Evolutionary conservation across 2,329 filamentous ascomycete species (phyloP), one percentile per base, ranked within the genome.

Genomic region (Podosphaera fusca): DNA sequence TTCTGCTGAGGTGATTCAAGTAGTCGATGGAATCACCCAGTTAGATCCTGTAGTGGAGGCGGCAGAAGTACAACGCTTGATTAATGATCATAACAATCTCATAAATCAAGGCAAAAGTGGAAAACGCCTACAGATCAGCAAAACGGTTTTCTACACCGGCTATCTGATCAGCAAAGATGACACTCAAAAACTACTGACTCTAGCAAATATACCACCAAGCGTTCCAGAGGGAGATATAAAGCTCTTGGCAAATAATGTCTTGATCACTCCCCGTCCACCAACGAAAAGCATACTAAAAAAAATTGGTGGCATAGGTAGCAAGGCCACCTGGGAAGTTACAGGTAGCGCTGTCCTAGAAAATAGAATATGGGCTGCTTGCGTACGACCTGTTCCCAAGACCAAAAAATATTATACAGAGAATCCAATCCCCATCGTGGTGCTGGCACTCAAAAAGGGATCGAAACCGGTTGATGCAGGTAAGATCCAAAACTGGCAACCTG

Each of bases 121-220:
- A 34, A 56, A 51, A 47, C 64, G 67, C 57, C 74, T 92, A 59
- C 76, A 79, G 63, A 87, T 98, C 67, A 87, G 86, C 69, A 89
- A 89, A 67, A 87, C 81, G 1, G 83, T 95, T 55, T 87, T 88
- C 69, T 95, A 90, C 70, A 95, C 92, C 1, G 87, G 87, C 55
- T 96, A 98, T 70, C 79, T 94, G 69, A 82, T 98, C 61, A 75
- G 75, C 46, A 74, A 80, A 53, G 73, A 78, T 33, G 86, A 92
- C 67, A 83, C 82, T 1, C 78, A 85, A 65, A 80, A 78, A 57
- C 74, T 96, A 42, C 77, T 85, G 57, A 76, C 77, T 4, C 75
- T 94, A n/a, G 80, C 82, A 35, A 70, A 80, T 55, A 72, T 87
- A 29, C 82, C 83, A 3, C 65, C 73, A 3, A 75, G 77, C 58